Percentiles rank a stretch among this genome's conserved stretches.
Conservation (phyloP, 2,329 filamentous ascomycete species). For the Fusarium nygamai region DNA sequence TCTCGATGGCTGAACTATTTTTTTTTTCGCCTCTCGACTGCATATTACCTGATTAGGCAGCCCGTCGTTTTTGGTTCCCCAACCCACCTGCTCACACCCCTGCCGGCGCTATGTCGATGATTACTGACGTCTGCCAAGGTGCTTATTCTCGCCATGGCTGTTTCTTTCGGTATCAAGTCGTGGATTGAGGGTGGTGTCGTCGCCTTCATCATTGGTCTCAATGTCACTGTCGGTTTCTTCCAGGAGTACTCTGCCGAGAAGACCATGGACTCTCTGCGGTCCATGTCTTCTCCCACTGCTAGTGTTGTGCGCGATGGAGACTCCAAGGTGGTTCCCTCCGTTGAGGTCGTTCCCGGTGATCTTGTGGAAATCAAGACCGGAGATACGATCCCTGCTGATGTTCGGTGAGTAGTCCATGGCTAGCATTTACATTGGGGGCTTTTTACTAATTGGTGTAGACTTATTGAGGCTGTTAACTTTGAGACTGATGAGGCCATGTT, state of each 20-base stretch:
- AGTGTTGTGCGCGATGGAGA: slow-evolving; percentile 55
- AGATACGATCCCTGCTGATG: slow-evolving; percentile 69
- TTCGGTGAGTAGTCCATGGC: slow-evolving; percentile 59
- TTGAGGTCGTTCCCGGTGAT: slow-evolving; percentile 66
- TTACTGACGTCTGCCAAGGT: slow-evolving; percentile 48
- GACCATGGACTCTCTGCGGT: slow-evolving; percentile 60
- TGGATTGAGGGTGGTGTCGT: slow-evolving; percentile 71
- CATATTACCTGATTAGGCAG: slow-evolving; percentile 57
- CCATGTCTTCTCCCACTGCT: slow-evolving; percentile 56
- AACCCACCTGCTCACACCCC: not conserved
- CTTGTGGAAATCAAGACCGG: slow-evolving; percentile 64
- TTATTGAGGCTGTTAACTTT: slow-evolving; percentile 70
- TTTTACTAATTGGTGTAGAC: slow-evolving; percentile 61
- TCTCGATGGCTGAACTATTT: slow-evolving; percentile 8
- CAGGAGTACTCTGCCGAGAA: slow-evolving; percentile 59
- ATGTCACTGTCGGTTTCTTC: slow-evolving; percentile 63
- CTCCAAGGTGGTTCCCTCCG: slow-evolving; percentile 51
- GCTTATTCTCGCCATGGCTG: slow-evolving; percentile 66
- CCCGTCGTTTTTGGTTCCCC: slow-evolving; percentile 46
- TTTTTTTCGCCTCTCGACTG: slow-evolving; percentile 43
- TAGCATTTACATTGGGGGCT: slow-evolving; percentile 35
- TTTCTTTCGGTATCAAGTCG: slow-evolving; percentile 66
- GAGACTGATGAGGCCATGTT: slow-evolving; percentile 73
- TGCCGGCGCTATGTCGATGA: not conserved
- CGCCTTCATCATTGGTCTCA: slow-evolving; percentile 65